Percentiles rank a stretch among this genome's conserved stretches.
Evolutionary conservation across 768 basidiomycete genomes (phyloP).

Genomic region (Pholiota microspora): DNA sequence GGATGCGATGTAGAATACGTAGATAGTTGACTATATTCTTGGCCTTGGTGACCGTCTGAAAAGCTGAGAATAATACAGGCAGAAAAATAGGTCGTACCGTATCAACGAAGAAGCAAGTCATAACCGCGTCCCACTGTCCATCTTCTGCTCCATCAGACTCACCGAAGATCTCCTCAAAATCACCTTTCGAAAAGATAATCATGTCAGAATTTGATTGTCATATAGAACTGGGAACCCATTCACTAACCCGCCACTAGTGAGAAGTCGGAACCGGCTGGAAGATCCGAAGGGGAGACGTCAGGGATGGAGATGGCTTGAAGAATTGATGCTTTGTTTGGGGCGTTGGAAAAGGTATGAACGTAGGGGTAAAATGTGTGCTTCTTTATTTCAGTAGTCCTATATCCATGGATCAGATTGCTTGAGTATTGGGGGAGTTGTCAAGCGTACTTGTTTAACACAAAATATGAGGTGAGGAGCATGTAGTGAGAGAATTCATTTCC

Average conservation of each 20-base stretch:
- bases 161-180: constrained; percentile 93
- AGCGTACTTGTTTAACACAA: constrained; percentile 79
- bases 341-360: constrained; percentile 90
- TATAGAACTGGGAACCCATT: background rate
- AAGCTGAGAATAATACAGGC: background rate
- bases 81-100: constrained; percentile 63
- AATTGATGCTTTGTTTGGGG: constrained; percentile 54
- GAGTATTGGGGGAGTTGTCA: background rate
- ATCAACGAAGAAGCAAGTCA: constrained; percentile 98
- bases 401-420: constrained; percentile 1
- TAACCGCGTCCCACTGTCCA: constrained; percentile 82
- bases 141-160: constrained; percentile 62
- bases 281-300: constrained; percentile 75
- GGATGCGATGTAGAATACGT: constrained; percentile 77
- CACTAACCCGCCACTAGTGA: constrained; percentile 80
- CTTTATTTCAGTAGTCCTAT: constrained; percentile 61
- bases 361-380: constrained; percentile 84
- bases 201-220: constrained; percentile 2
- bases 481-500: constrained; percentile 96
- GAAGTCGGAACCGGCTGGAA: constrained; percentile 66
- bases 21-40: constrained; percentile 92
- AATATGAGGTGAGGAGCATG: constrained; percentile 89
- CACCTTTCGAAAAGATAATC: constrained; percentile 45
- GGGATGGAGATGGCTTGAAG: constrained; percentile 73
- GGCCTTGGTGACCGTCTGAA: constrained; percentile 45